These are phyloP conservation scores for button mushroom (Agaricus bisporus) DNA, from an alignment of 768 basidiomycete genomes.

Conservation along the genomic window DNA sequence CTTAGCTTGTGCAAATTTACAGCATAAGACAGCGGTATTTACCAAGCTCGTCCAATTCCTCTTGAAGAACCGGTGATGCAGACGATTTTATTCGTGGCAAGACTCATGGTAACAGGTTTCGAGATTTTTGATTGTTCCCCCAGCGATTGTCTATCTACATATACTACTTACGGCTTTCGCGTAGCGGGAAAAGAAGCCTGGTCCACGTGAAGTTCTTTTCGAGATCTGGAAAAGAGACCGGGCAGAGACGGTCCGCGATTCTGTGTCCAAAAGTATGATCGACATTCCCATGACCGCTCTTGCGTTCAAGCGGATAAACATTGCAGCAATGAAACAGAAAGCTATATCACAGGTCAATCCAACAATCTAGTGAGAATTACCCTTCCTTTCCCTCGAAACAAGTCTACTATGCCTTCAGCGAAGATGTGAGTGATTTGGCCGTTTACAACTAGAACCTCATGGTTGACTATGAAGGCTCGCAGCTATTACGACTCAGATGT, in stretches of 20 bases:
- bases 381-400: neutral
- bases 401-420: slow-evolving; percentile 31
- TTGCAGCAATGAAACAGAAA: neutral
- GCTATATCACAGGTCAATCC: neutral
- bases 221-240: neutral
- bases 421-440: slow-evolving; percentile 42
- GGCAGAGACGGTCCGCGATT: neutral
- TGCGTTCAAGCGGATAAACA: slow-evolving; percentile 1
- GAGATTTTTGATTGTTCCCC: neutral
- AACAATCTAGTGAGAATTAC: neutral
- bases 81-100: slow-evolving; percentile 52
- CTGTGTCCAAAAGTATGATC: neutral
- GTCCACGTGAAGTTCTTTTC: neutral
- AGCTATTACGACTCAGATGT: slow-evolving; percentile 62
- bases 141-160: neutral
- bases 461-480: neutral
- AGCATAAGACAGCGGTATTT: neutral
- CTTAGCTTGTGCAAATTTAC: neutral
- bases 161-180: neutral
- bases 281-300: slow-evolving; percentile 3
- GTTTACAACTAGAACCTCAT: neutral
- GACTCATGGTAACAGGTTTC: slow-evolving; percentile 23
- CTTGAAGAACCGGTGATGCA: slow-evolving; percentile 70
- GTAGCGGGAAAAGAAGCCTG: slow-evolving; percentile 5
- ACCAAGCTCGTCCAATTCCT: slow-evolving; percentile 69